phyloP scores from a whole-genome alignment of 2,329 filamentous ascomycete genomes.

The Thielaviopsis punctulata region DNA sequence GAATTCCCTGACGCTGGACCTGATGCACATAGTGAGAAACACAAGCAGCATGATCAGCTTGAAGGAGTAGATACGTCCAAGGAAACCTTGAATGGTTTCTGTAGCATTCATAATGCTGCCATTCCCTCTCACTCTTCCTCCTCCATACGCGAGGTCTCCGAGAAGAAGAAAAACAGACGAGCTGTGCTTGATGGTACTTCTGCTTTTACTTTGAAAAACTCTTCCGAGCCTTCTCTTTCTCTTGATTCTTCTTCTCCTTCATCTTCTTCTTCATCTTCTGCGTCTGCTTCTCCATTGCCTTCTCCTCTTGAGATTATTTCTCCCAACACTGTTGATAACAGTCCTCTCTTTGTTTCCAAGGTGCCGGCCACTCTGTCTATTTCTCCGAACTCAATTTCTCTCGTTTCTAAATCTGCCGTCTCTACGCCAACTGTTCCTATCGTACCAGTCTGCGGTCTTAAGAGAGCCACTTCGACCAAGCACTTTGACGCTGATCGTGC shows the following conservation, averaged over 20 bases:
- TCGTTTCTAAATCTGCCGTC: not conserved
- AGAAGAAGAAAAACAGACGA: constrained; percentile 1
- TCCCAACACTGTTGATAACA: not conserved
- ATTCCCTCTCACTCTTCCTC: constrained; percentile 3
- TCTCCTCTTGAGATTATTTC: not conserved
- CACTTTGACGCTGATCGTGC: constrained; percentile 9
- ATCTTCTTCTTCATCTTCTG: not conserved
- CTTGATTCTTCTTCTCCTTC: not conserved
- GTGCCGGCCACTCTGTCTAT: not conserved
- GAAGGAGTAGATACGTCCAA: constrained; percentile 7
- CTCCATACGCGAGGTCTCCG: constrained; percentile 6
- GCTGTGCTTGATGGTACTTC: constrained; percentile 1
- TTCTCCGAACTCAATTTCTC: not conserved
- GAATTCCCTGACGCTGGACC: not conserved
- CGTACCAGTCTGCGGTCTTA: not conserved
- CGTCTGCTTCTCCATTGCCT: not conserved
- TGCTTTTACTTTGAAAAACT: not conserved
- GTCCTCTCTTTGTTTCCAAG: not conserved
- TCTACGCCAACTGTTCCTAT: not conserved
- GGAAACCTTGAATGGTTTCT: not conserved
- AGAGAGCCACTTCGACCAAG: constrained; percentile 11
- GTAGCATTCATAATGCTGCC: constrained; percentile 5
- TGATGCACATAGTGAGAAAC: constrained; percentile 2
- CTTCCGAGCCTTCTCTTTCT: not conserved
- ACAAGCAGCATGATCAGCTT: constrained; percentile 10